Base-by-base conservation (phyloP, 768 basidiomycete species). In the Termitomyces sp. region DNA sequence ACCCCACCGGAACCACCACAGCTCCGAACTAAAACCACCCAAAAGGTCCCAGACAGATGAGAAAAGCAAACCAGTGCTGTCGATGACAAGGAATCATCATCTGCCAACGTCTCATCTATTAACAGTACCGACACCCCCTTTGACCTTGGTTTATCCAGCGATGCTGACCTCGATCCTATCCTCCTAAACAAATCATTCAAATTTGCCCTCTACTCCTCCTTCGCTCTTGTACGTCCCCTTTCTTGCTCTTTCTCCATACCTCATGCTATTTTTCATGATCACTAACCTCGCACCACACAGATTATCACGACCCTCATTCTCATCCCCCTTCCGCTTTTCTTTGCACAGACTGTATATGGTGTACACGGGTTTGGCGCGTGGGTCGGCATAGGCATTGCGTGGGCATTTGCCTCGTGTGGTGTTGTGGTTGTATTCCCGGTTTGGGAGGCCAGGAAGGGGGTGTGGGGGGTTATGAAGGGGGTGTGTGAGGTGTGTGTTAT, bases 241-340 rank as follows among this genome's bases (percentile, higher is more conserved):
- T n/a, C 44, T 12, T 24, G 5, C 28, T n/a, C 35, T 49, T 32
- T 13, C 56, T 52, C 28, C 43, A 38, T 32, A 3, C 3, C 18
- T 10, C 42, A 22, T 12, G 16, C 9, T 10, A 48, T 9, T 1
- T n/a, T 6, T 5, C 4, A 20, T 43, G 12, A 10, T 32, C 2
- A 33, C 16, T 56, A 53, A 12, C 30, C 42, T 3, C 7, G 26
- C 36, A 18, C 33, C 61, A 58, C 49, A n/a, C 63, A 84, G 87
- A 77, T 83, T 51, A 47, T 87, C 26, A 66, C 90, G 3, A 73
- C 91, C 64, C 78, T 92, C 63, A 73, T 93, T 62, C 54, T 93
- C 56, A 83, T 97, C 54, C 95, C 94, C 0, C 72, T 97, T 1
- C 93, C 93, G 1, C 77, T 96, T 8, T 96, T 96, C 78, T 90